Evolutionary conservation across 192 early-diverging fungal genomes (phyloP), one percentile per base, ranked within the genome.

Genomic region (Rhizoclosmatium globosum): DNA sequence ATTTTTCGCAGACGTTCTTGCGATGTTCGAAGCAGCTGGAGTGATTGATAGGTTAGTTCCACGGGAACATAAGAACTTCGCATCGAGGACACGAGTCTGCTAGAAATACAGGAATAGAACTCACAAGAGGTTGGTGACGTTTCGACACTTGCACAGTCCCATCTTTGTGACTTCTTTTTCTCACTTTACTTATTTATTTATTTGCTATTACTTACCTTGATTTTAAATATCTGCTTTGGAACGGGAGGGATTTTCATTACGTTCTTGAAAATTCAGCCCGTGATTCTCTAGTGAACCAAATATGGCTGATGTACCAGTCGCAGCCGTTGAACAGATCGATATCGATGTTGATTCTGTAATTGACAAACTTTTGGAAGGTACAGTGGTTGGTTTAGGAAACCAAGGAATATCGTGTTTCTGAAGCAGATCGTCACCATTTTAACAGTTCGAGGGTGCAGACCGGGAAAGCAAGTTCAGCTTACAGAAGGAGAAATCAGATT

Each of bases 381-480:
- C 0, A 56, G 53, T 15, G 53, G 11, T 56, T 15, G 53, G 11
- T 56, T 56, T 9, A 56, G 19, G 19, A 56, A 56, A 56, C 11
- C 9, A 15, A 9, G 53, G 9, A 56, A 56, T 31, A 9, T 31
- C 60, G 23, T 39, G 0, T 62, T 62, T 39, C 60, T 62, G 21
- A 7, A 7, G 7, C 60, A 7, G 7, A 62, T 39, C 21, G 11
- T 39, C 15, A 19, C 7, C 60, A 19, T 7, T 53, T 53, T 17
- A 31, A 43, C 43, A 97, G 95, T 97, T 67, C 87, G 95, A 76
- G 95, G 95, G 80, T 91, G 90, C 78, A 90, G 95, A 80, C 95
- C 95, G 53, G 95, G 95, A 59, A 95, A 95, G 85, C 94, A 97
- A 85, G 95, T 97, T 11, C 93, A 95, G 77, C 91, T 97, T 42